A percentile compares a stretch with the other conserved stretches of the same genome.
Evolutionary conservation across 2,329 filamentous ascomycete genomes (phyloP).

Genomic region (Tolypocladium amazonense): DNA sequence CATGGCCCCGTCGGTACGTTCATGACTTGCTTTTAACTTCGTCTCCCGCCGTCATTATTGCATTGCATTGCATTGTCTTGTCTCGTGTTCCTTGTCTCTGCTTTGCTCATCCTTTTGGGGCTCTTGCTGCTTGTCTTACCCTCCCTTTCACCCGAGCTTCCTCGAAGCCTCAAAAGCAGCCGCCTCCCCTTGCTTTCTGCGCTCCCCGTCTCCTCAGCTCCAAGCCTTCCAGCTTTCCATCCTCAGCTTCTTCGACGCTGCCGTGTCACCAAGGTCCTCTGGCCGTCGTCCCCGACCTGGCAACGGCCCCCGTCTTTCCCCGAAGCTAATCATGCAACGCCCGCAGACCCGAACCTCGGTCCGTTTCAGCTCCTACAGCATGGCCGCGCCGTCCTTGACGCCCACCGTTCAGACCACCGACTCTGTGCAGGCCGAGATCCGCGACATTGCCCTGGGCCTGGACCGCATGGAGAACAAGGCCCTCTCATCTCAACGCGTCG

Average conservation of each 20-base stretch:
- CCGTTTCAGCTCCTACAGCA: slow-evolving; percentile 51
- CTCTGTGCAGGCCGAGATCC: slow-evolving; percentile 46
- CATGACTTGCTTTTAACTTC: slow-evolving; percentile 4
- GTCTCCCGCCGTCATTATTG: slow-evolving; percentile 2
- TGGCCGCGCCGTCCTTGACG: slow-evolving; percentile 49
- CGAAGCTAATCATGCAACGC: slow-evolving; percentile 8
- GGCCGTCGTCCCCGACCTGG: not conserved
- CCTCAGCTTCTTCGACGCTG: not conserved
- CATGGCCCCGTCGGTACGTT: slow-evolving; percentile 52
- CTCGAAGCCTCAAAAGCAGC: not conserved
- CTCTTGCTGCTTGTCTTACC: slow-evolving; percentile 3
- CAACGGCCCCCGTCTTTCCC: not conserved
- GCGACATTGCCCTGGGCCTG: slow-evolving; percentile 67
- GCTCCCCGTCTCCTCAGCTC: not conserved
- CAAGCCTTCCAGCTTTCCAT: not conserved
- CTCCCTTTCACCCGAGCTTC: slow-evolving; percentile 2
- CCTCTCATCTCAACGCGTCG: slow-evolving; percentile 62
- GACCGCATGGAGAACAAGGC: slow-evolving; percentile 86
- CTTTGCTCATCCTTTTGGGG: not conserved
- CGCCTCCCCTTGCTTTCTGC: slow-evolving; percentile 1
- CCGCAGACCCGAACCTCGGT: slow-evolving; percentile 41
- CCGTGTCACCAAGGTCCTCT: not conserved
- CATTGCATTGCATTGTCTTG: slow-evolving; percentile 1
- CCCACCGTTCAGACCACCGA: slow-evolving; percentile 41
- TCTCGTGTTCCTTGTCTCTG: slow-evolving; percentile 1